These are phyloP conservation scores for Cubamyces lactineus DNA, from an alignment of 768 basidiomycete genomes.

Conservation along the genomic window DNA sequence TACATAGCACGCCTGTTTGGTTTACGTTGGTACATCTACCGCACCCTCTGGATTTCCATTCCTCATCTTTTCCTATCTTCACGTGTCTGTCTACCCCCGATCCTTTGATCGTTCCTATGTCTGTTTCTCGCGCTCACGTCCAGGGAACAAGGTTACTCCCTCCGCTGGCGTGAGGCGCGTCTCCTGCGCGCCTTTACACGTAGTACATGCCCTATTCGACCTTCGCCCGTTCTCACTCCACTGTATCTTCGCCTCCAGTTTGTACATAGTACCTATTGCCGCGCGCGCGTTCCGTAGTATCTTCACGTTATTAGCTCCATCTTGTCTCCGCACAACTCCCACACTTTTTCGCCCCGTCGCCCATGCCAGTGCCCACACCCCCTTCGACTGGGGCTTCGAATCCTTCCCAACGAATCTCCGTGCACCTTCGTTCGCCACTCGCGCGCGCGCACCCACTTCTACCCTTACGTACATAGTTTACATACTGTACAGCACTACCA, in stretches of 20 bases:
- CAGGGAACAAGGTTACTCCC: neutral
- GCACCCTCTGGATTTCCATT: neutral
- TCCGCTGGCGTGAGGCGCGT: neutral
- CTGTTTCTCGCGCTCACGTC: neutral
- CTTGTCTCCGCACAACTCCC: neutral
- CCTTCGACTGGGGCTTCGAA: too few species aligned
- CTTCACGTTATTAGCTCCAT: slow-evolving; percentile 7
- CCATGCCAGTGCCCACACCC: neutral
- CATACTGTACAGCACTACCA: slow-evolving; percentile 15
- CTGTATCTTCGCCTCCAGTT: slow-evolving; percentile 18
- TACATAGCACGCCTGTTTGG: slow-evolving; percentile 22
- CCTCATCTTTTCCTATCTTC: neutral
- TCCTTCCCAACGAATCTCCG: neutral
- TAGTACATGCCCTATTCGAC: slow-evolving; percentile 23
- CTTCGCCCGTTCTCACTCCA: slow-evolving; percentile 6
- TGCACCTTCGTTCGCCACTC: neutral
- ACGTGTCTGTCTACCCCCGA: neutral
- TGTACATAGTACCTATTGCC: slow-evolving; percentile 22
- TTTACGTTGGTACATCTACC: slow-evolving; percentile 2
- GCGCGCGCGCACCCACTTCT: neutral
- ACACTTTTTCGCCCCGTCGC: neutral
- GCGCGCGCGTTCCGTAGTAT: slow-evolving; percentile 12
- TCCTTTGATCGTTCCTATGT: neutral
- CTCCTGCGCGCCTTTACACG: slow-evolving; percentile 6
- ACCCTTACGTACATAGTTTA: neutral